Evolutionary conservation across 805 yeast species (phyloP).

Genomic region (Lipomyces yamanashiensis): DNA sequence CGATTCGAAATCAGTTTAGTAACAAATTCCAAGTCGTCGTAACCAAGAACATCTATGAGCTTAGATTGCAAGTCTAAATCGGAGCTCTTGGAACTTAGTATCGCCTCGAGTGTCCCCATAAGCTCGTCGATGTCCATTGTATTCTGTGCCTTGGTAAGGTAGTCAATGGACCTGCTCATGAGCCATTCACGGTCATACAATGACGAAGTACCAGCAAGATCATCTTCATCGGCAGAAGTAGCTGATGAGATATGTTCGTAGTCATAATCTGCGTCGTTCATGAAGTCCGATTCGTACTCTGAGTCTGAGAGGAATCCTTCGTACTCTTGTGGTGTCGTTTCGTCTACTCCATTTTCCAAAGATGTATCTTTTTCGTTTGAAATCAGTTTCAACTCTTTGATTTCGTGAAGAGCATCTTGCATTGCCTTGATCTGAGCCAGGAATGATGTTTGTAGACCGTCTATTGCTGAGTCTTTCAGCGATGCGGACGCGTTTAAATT

Average conservation of each 20-base stretch:
- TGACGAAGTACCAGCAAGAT: neutral
- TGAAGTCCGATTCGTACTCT: constrained; percentile 17
- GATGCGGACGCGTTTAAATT: neutral
- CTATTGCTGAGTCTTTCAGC: neutral
- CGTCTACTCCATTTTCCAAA: neutral
- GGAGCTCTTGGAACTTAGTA: constrained; percentile 3
- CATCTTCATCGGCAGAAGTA: constrained; percentile 14
- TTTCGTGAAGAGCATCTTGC: constrained; percentile 11
- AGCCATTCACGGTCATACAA: constrained; percentile 27
- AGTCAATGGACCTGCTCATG: constrained; percentile 15
- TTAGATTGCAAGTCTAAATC: constrained; percentile 65
- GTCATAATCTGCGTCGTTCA: constrained; percentile 9
- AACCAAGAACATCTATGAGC: constrained; percentile 81
- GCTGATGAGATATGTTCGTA: constrained; percentile 6
- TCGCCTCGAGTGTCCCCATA: constrained; percentile 15
- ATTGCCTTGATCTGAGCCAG: constrained; percentile 21
- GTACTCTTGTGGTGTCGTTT: neutral
- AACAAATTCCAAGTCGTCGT: constrained; percentile 81
- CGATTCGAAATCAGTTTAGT: constrained; percentile 59
- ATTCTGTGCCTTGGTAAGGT: constrained; percentile 3
- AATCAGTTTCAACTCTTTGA: neutral
- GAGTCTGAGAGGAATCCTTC: constrained; percentile 28
- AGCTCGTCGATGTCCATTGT: constrained; percentile 31
- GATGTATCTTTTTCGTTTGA: neutral
- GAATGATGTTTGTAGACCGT: constrained; percentile 8